Evolutionary conservation across 805 yeast species (phyloP).

Genomic region (Blastobotrys peoriensis): DNA sequence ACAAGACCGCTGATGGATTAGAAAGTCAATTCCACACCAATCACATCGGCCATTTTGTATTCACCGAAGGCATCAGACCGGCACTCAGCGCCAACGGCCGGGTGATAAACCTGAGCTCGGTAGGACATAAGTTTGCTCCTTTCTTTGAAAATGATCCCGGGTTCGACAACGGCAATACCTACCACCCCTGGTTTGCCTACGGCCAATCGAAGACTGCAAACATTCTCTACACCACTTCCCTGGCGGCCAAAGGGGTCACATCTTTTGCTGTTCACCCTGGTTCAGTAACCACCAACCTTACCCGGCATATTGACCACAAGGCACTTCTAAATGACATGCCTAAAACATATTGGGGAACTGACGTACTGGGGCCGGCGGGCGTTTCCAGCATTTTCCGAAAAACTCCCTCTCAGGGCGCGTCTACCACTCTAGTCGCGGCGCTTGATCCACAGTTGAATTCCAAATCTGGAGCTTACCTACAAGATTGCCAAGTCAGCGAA

Average conservation of each 20-base stretch:
- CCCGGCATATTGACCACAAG: slow-evolving; percentile 8
- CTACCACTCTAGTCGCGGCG: no score
- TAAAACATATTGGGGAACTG: no score
- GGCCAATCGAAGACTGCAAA: slow-evolving; percentile 16
- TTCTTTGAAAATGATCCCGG: slow-evolving; percentile 9
- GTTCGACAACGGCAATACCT: slow-evolving; percentile 7
- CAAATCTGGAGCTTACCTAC: no score
- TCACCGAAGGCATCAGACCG: slow-evolving; percentile 40
- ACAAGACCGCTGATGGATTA: slow-evolving; percentile 58
- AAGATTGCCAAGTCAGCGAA: no score
- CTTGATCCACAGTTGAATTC: no score
- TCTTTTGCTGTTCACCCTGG: slow-evolving; percentile 14
- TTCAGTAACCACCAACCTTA: slow-evolving; percentile 9
- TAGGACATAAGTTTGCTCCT: slow-evolving; percentile 9
- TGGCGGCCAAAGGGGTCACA: slow-evolving; percentile 7
- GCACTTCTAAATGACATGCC: no score
- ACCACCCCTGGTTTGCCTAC: slow-evolving; percentile 9
- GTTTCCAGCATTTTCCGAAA: no score
- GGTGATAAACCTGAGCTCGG: slow-evolving; percentile 6
- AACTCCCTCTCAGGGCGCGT: no score
- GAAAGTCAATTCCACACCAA: slow-evolving; percentile 79
- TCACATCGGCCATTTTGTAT: slow-evolving; percentile 66
- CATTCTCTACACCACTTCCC: slow-evolving; percentile 6
- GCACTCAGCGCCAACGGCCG: slow-evolving; percentile 9
- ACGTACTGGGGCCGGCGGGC: no score